These are phyloP conservation scores for Cyberlindnera petersonii DNA, from an alignment of 805 yeast species.

Conservation along the genomic window DNA sequence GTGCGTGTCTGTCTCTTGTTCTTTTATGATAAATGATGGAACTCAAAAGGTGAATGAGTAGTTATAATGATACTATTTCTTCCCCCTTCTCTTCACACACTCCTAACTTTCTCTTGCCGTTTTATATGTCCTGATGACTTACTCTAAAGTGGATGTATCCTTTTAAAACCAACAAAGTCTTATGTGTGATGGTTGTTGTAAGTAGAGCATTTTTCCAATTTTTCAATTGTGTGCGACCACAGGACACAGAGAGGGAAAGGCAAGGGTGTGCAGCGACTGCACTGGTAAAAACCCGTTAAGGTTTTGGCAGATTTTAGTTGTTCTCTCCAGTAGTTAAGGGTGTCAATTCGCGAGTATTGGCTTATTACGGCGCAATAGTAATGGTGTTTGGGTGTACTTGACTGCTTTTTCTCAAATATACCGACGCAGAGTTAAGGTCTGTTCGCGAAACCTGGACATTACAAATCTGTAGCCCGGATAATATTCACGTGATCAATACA, in stretches of 20 bases:
- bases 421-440: too few relatives aligned
- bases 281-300: too few relatives aligned
- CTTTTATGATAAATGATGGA: too few relatives aligned
- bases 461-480: not conserved
- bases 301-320: too few relatives aligned
- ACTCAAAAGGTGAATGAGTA: too few relatives aligned
- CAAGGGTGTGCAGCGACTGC: conserved; percentile 5
- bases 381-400: conserved; percentile 13
- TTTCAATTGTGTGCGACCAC: conserved; percentile 17
- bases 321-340: conserved; percentile 6
- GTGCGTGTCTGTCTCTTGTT: too few relatives aligned
- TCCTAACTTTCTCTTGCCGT: not conserved
- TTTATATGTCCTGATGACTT: conserved; percentile 7
- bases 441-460: conserved; percentile 7
- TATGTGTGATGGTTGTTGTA: conserved; percentile 6
- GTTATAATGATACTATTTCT: too few relatives aligned
- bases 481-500: conserved; percentile 1
- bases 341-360: not conserved
- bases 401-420: not conserved
- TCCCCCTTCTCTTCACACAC: too few relatives aligned
- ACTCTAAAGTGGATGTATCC: conserved; percentile 15
- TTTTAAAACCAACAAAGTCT: conserved; percentile 3
- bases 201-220: conserved; percentile 18
- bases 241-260: too few relatives aligned
- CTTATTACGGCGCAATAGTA: not conserved